Conservation (phyloP, 2,329 filamentous ascomycete species). For the Macroventuria anomochaeta region DNA sequence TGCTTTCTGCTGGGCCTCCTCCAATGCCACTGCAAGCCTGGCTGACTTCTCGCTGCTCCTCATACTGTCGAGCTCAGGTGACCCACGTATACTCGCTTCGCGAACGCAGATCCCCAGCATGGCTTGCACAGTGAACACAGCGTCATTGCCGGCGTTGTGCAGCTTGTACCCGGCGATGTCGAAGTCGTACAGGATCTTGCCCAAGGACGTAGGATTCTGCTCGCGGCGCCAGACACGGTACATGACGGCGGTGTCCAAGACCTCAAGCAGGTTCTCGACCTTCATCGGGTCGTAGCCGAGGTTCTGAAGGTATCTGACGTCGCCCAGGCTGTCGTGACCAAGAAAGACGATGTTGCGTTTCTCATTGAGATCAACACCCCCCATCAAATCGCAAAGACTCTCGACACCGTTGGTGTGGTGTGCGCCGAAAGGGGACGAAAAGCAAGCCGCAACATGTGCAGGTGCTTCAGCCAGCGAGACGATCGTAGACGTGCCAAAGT, state of each 20-base stretch:
- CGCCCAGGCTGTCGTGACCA: conserved; percentile 73
- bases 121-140: conserved; percentile 76
- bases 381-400: conserved; percentile 1
- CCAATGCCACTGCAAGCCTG: conserved; percentile 30
- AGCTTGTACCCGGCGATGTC: conserved; percentile 68
- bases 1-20: conserved; percentile 49
- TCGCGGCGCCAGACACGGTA: conserved; percentile 68
- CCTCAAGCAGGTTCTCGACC: conserved; percentile 64
- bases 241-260: conserved; percentile 75
- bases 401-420: conserved; percentile 10
- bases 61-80: conserved; percentile 31
- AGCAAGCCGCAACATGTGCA: conserved; percentile 59
- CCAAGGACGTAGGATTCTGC: conserved; percentile 63
- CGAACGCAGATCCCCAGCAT: conserved; percentile 68
- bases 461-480: conserved; percentile 56
- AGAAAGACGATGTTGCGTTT: conserved; percentile 74
- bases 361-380: conserved; percentile 29
- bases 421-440: conserved; percentile 62
- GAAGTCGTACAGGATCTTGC: conserved; percentile 67
- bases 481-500: conserved; percentile 72
- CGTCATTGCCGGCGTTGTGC: conserved; percentile 91
- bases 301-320: conserved; percentile 70
- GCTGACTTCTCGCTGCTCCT: conserved; percentile 31
- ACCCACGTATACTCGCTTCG: conserved; percentile 48
- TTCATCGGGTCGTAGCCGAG: conserved; percentile 68